Percentiles rank a stretch among this genome's conserved stretches.
phyloP scores from a whole-genome alignment of 371 early-diverging fungal species.

The Vairimorpha ceranae region DNA sequence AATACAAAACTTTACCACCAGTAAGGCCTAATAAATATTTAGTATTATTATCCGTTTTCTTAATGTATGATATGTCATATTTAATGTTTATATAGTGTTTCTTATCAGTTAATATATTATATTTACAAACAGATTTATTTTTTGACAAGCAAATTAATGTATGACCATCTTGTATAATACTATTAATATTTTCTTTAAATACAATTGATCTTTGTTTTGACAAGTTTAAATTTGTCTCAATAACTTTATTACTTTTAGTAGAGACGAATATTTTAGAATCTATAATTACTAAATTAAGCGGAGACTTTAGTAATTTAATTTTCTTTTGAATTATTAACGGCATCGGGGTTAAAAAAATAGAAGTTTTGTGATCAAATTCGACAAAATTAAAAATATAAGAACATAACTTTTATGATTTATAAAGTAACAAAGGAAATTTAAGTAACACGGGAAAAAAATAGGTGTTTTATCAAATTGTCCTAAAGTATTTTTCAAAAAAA shows the following conservation, averaged over 20 bases:
- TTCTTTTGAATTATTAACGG: not conserved
- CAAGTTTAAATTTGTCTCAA: not conserved
- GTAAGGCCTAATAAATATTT: not conserved
- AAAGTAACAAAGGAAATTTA: too few relatives aligned
- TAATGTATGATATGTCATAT: not conserved
- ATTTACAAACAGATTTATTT: not conserved
- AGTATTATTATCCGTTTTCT: not conserved
- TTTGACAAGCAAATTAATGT: not conserved
- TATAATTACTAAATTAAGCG: not conserved
- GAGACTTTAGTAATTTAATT: not conserved
- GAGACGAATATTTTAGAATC: not conserved
- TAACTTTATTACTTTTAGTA: not conserved
- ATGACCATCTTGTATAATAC: not conserved
- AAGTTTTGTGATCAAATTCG: too few relatives aligned
- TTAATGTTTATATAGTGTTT: not conserved
- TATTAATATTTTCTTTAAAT: not conserved
- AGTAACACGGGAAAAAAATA: too few relatives aligned
- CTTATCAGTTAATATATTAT: not conserved
- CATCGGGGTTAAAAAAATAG: not conserved
- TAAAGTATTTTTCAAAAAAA: too few relatives aligned
- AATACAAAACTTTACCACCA: not conserved
- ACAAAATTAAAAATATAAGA: too few relatives aligned
- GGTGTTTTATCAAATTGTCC: too few relatives aligned
- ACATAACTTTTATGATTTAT: too few relatives aligned
- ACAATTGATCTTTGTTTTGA: not conserved